Evolutionary conservation across 805 yeast genomes (phyloP).

Genomic region (Candida bentonensis): DNA sequence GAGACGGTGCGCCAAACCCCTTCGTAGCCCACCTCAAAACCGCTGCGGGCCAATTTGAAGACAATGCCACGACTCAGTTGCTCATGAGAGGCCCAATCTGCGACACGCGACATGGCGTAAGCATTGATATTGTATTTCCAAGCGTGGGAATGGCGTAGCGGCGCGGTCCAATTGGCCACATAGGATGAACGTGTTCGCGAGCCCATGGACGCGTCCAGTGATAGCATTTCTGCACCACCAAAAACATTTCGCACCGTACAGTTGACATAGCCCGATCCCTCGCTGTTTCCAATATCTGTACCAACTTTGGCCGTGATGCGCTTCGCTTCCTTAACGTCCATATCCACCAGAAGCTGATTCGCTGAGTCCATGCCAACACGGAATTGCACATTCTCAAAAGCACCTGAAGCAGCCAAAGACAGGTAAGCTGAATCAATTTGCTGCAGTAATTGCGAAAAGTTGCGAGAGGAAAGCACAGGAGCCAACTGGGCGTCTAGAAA

Average conservation of each 20-base stretch:
- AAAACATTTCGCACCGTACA: slow-evolving; percentile 49
- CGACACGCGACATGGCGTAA: slow-evolving; percentile 36
- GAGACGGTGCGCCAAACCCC: slow-evolving; percentile 42
- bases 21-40: slow-evolving; percentile 41
- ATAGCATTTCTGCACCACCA: slow-evolving; percentile 55
- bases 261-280: slow-evolving; percentile 85
- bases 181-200: slow-evolving; percentile 46
- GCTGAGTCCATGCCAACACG: neutral
- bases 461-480: neutral
- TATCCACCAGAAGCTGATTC: slow-evolving; percentile 7
- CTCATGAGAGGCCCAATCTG: slow-evolving; percentile 40
- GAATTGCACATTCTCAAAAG: neutral
- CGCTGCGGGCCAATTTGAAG: slow-evolving; percentile 25
- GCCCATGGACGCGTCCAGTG: slow-evolving; percentile 43
- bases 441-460: neutral
- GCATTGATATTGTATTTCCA: slow-evolving; percentile 42
- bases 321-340: slow-evolving; percentile 29
- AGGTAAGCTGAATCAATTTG: neutral
- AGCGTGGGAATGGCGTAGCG: slow-evolving; percentile 31
- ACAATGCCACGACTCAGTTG: slow-evolving; percentile 34
- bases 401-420: neutral
- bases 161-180: slow-evolving; percentile 37
- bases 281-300: slow-evolving; percentile 91
- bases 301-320: slow-evolving; percentile 79
- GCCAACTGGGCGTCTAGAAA: neutral